These are phyloP conservation scores for Pisolithus microcarpus DNA, from an alignment of 768 basidiomycete species.

Conservation along the genomic window DNA sequence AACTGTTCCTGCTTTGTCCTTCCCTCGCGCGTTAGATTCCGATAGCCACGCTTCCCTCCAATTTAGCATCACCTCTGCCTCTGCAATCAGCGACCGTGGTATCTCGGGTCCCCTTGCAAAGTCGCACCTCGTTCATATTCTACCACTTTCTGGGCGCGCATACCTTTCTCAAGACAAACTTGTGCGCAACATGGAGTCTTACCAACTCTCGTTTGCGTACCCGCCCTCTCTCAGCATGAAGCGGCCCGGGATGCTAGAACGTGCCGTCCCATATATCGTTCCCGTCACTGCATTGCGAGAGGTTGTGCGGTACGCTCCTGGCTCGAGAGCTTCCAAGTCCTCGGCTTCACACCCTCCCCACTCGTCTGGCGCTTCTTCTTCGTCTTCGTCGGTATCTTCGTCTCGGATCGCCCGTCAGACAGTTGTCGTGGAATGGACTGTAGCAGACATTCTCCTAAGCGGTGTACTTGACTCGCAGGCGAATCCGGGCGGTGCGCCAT, in stretches of 20 bases:
- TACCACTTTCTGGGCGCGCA: constrained; percentile 14
- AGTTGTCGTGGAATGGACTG: constrained; percentile 22
- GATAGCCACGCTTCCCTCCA: constrained; percentile 9
- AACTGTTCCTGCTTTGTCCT: background rate
- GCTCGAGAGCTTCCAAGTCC: constrained; percentile 3
- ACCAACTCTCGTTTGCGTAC: constrained; percentile 29
- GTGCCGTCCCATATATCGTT: constrained; percentile 25
- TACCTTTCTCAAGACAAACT: constrained; percentile 20
- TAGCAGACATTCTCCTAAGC: constrained; percentile 29
- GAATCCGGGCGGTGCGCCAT: constrained; percentile 6
- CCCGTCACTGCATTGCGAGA: constrained; percentile 19
- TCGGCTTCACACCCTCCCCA: constrained; percentile 4
- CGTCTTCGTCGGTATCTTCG: background rate
- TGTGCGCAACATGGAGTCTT: constrained; percentile 31
- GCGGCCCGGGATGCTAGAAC: constrained; percentile 12
- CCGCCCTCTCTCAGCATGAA: constrained; percentile 8
- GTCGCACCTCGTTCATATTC: constrained; percentile 27
- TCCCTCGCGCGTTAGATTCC: background rate
- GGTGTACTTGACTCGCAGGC: constrained; percentile 26
- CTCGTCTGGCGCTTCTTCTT: constrained; percentile 4
- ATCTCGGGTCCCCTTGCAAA: constrained; percentile 4
- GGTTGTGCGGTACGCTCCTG: constrained; percentile 6
- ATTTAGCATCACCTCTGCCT: constrained; percentile 8
- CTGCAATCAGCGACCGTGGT: background rate
- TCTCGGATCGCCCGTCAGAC: background rate